phyloP scores from a whole-genome alignment of 306 rosid species.

The Oxytropis ochrocephala region DNA sequence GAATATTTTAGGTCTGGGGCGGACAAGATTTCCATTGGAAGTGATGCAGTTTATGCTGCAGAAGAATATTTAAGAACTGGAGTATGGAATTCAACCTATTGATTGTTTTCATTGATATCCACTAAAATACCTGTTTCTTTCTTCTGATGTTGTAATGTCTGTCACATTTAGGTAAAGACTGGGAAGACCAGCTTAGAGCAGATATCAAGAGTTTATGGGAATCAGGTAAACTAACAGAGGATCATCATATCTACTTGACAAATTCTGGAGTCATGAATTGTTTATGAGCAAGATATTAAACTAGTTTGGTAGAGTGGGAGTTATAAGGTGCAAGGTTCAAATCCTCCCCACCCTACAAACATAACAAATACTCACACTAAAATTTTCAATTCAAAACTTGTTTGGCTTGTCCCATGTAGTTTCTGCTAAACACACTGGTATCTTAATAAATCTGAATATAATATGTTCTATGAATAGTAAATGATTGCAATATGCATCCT shows the following conservation, averaged over 20 bases:
- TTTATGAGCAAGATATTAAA: too few relatives aligned
- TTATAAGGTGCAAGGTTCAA: too few relatives aligned
- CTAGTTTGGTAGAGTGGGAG: too few relatives aligned
- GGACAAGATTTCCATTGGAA: constrained; percentile 95
- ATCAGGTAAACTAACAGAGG: constrained; percentile 53
- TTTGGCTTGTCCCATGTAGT: neutral
- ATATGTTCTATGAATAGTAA: neutral
- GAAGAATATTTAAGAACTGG: constrained; percentile 84
- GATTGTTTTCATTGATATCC: constrained; percentile 4
- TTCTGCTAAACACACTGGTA: neutral
- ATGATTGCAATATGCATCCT: neutral
- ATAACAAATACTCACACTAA: too few relatives aligned
- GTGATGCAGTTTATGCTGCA: constrained; percentile 97
- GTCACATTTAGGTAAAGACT: constrained; percentile 57
- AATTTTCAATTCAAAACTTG: neutral
- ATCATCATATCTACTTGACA: neutral
- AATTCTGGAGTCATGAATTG: too few relatives aligned
- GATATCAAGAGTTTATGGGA: constrained; percentile 91
- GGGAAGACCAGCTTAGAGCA: constrained; percentile 95
- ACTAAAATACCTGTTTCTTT: neutral
- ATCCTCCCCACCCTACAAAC: too few relatives aligned
- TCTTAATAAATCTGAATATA: neutral
- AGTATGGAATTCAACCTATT: constrained; percentile 41
- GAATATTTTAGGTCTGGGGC: constrained; percentile 99
- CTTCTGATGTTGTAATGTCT: constrained; percentile 26